Evolutionary conservation across 2,329 filamentous ascomycete species (phyloP).

Genomic region (Pyrenochaeta sp.): DNA sequence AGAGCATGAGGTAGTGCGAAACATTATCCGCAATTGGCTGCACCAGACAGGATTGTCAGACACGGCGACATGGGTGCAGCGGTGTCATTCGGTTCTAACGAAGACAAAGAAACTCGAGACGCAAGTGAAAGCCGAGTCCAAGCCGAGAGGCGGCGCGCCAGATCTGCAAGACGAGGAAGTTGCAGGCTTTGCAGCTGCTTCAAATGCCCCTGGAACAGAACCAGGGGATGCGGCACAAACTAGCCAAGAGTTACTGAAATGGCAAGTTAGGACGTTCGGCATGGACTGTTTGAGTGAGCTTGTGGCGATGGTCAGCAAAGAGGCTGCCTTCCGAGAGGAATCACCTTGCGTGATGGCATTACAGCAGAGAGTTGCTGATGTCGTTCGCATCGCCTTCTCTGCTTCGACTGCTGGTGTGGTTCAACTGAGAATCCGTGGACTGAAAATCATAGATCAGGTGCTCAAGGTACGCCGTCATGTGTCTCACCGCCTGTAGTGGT

Average conservation of each 20-base stretch:
- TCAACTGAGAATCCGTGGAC: conserved; percentile 85
- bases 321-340: conserved; percentile 79
- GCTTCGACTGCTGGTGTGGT: conserved; percentile 94
- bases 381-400: conserved; percentile 96
- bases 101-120: conserved; percentile 80
- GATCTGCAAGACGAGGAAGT: conserved; percentile 96
- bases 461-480: conserved; percentile 65
- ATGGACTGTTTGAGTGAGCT: conserved; percentile 89
- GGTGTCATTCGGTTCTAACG: conserved; percentile 87
- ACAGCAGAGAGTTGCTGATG: conserved; percentile 85
- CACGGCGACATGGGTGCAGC: conserved; percentile 84
- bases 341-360: conserved; percentile 80
- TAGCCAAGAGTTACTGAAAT: conserved; percentile 86
- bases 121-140: conserved; percentile 58
- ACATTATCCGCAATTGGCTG: conserved; percentile 92
- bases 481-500: background rate
- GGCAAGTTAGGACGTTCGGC: conserved; percentile 95
- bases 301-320: conserved; percentile 79
- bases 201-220: conserved; percentile 62
- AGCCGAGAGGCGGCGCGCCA: conserved; percentile 63
- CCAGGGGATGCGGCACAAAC: conserved; percentile 49
- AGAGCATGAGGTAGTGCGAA: conserved; percentile 79
- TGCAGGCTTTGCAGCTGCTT: conserved; percentile 87
- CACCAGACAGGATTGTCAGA: conserved; percentile 85
- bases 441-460: conserved; percentile 93